A percentile compares a stretch with the other conserved stretches of the same genome.
phyloP scores from a whole-genome alignment of 805 yeast genomes.

The Starmerella kuoi region DNA sequence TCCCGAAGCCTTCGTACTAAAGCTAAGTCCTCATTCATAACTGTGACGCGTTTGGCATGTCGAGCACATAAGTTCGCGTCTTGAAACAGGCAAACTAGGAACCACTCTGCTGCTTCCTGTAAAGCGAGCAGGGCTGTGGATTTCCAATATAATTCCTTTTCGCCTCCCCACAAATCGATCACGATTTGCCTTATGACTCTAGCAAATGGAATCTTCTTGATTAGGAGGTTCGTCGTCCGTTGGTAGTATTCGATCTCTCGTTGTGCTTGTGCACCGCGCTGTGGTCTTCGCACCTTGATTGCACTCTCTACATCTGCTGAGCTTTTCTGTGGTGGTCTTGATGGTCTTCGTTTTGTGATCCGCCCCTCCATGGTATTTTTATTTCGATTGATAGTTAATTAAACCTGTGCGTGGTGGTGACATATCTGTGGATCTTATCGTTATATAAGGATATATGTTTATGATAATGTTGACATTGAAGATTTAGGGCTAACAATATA shows the following conservation, averaged over 20 bases:
- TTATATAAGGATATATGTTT: too few relatives aligned
- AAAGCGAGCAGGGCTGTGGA: constrained; percentile 95
- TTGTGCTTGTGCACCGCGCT: constrained; percentile 40
- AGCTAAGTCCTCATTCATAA: constrained; percentile 96
- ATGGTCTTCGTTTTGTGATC: constrained; percentile 1
- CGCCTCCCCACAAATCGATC: constrained; percentile 54
- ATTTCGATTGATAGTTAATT: not conserved
- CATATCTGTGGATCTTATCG: too few relatives aligned
- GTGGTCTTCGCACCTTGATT: constrained; percentile 1
- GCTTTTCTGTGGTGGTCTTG: not conserved
- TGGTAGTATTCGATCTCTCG: constrained; percentile 97
- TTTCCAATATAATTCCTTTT: constrained; percentile 82
- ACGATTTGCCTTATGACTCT: constrained; percentile 94
- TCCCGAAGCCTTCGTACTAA: constrained; percentile 97
- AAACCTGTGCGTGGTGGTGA: too few relatives aligned
- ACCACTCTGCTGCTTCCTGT: constrained; percentile 98
- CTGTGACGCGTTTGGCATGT: constrained; percentile 98
- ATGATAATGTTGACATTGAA: too few relatives aligned
- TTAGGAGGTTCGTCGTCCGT: constrained; percentile 85
- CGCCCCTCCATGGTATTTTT: constrained; percentile 4
- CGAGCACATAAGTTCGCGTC: constrained; percentile 97
- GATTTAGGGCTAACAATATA: too few relatives aligned
- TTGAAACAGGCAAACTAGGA: constrained; percentile 88
- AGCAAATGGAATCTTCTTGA: constrained; percentile 95
- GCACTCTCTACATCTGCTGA: not conserved